Evolutionary conservation across 2,329 filamentous ascomycete genomes (phyloP), one percentile per base, ranked within the genome.

Genomic region (Ophiostoma sp.): DNA sequence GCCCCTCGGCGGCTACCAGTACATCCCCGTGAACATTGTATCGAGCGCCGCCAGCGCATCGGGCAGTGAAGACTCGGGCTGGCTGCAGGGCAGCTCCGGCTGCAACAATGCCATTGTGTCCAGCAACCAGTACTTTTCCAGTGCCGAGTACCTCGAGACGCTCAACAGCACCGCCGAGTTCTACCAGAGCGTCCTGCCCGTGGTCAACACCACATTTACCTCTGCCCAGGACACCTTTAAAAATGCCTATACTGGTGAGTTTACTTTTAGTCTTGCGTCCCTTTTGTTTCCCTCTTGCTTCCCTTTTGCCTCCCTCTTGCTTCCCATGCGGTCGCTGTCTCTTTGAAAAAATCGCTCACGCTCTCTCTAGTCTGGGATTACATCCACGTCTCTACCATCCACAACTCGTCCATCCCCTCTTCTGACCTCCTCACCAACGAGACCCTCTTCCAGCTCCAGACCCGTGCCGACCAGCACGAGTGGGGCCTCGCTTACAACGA

Each of bases 401-500:
- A 88, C 79, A 88, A 88, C 77, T 72, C 77, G 68, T 81, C 80
- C 68, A 89, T 92, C 74, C 82, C 85, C 40, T 83, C 83, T 3
- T 75, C 79, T 38, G 76, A 85, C 66, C 81, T 91, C 63, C 83
- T 93, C 70, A 89, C 87, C 64, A 73, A 80, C 49, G 79, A 81
- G 1, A 83, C 84, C 40, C 81, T 92, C 68, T 76, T 80, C 73
- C 85, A 90, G 75, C 84, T 95, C 68, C 83, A 85, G 73, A 84
- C 84, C n/a, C 86, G 95, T 44, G 93, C 93, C 73, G 87, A 93
- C 76, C 80, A 81, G 69, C 91, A 95, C 77, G 90, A 97, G 77
- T 96, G 85, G 82, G 89, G 88, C 74, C 86, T 95, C 14, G 91
- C 91, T 67, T 96, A 89, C 85, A 94, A 96, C 79, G 78, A 81